Evolutionary conservation across 495 filamentous ascomycete genomes (phyloP).

Genomic region (Astrothelium macrocarpum): DNA sequence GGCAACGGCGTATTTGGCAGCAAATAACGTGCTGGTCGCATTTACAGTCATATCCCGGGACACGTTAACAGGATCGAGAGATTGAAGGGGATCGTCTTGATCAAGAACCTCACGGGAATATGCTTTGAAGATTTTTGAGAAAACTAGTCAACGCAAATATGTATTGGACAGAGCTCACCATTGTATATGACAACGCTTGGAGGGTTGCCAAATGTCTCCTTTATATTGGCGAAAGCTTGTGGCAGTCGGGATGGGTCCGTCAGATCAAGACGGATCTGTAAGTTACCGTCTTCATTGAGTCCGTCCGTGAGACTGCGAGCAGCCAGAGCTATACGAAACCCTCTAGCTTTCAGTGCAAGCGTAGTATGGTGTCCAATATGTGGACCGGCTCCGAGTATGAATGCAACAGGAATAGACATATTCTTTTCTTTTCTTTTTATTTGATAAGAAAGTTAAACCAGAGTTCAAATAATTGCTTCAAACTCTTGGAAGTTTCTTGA

Average conservation of each 20-base stretch:
- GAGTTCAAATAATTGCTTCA: too few relatives aligned
- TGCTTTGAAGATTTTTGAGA: background rate
- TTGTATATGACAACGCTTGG: constrained; percentile 34
- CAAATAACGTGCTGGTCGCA: constrained; percentile 34
- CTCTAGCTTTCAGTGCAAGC: constrained; percentile 31
- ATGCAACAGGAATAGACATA: background rate
- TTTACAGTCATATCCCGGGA: constrained; percentile 32
- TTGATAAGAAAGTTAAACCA: too few relatives aligned
- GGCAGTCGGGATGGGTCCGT: constrained; percentile 31
- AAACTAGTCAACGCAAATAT: background rate
- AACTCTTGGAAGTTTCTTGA: too few relatives aligned
- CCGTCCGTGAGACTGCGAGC: constrained; percentile 24
- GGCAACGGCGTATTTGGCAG: constrained; percentile 34
- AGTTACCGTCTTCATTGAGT: constrained; percentile 22
- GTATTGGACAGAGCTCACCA: background rate
- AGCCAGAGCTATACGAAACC: constrained; percentile 38
- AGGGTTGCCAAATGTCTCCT: constrained; percentile 21
- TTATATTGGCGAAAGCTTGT: constrained; percentile 32
- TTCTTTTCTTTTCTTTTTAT: background rate
- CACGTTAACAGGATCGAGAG: constrained; percentile 25
- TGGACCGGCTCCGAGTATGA: constrained; percentile 38
- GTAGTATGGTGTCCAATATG: constrained; percentile 32
- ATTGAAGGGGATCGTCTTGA: constrained; percentile 22
- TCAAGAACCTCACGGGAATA: background rate
- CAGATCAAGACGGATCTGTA: constrained; percentile 35